Evolutionary conservation across 2,329 filamentous ascomycete genomes (phyloP).

Genomic region (Trematosphaeria pertusa): DNA sequence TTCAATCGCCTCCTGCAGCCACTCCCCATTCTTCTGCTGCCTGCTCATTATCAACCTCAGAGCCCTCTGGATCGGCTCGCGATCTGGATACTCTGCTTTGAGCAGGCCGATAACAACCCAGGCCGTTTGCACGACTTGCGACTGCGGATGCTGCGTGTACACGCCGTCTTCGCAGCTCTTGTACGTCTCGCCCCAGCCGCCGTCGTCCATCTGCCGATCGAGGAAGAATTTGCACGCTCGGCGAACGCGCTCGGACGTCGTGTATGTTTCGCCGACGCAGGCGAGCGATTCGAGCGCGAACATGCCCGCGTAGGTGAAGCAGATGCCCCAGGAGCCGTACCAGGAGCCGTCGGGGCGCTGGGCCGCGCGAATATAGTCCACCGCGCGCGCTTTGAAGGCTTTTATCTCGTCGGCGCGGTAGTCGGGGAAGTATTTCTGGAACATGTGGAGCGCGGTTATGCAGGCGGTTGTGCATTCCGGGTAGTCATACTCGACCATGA

Average conservation of each 20-base stretch:
- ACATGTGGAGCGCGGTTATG: constrained; percentile 84
- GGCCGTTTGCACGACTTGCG: constrained; percentile 92
- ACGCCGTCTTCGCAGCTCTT: constrained; percentile 77
- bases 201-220: constrained; percentile 83
- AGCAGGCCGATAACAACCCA: constrained; percentile 86
- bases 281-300: constrained; percentile 90
- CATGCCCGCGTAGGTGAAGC: constrained; percentile 97
- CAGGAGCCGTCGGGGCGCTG: constrained; percentile 87
- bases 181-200: constrained; percentile 97
- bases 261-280: constrained; percentile 81
- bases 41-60: constrained; percentile 82
- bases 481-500: constrained; percentile 99
- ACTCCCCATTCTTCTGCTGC: constrained; percentile 89
- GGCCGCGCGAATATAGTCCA: constrained; percentile 80
- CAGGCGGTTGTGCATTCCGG: constrained; percentile 97
- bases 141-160: constrained; percentile 79
- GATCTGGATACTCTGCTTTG: constrained; percentile 81
- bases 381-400: constrained; percentile 73
- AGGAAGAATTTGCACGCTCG: constrained; percentile 86
- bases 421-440: constrained; percentile 79
- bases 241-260: constrained; percentile 72
- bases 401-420: constrained; percentile 81
- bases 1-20: constrained; percentile 94
- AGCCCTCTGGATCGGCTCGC: constrained; percentile 73
- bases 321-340: constrained; percentile 98